Conservation (phyloP, 1,284 basidiomycete genomes). For the Rhizopogon parksii region DNA sequence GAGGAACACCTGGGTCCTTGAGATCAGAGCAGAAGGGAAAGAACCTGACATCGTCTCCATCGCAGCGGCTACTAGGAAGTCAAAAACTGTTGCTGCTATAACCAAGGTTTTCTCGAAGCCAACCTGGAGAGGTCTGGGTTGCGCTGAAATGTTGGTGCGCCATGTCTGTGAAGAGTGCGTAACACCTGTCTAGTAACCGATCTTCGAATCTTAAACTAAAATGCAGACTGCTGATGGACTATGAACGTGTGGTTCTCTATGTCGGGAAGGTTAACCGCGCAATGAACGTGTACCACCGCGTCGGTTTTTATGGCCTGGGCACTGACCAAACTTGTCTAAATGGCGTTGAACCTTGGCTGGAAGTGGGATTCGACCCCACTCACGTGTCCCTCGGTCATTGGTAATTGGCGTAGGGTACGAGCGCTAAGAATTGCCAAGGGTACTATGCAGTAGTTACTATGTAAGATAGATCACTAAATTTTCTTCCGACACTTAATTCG, state of each 20-base stretch:
- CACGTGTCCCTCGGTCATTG: conserved; percentile 40
- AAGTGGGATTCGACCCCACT: conserved; percentile 41
- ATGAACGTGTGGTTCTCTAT: conserved; percentile 41
- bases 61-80: conserved; percentile 44
- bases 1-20: conserved; percentile 55
- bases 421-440: background rate
- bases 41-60: conserved; percentile 48
- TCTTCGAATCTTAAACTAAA: conserved; percentile 5
- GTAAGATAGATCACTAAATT: background rate
- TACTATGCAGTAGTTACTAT: background rate
- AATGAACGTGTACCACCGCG: conserved; percentile 38
- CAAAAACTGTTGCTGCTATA: conserved; percentile 35
- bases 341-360: conserved; percentile 40
- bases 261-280: conserved; percentile 35
- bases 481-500: background rate
- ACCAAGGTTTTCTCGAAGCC: conserved; percentile 44
- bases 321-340: conserved; percentile 17
- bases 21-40: conserved; percentile 25
- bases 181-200: background rate
- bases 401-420: conserved; percentile 24
- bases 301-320: conserved; percentile 42
- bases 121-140: conserved; percentile 34
- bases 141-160: conserved; percentile 39
- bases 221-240: conserved; percentile 28
- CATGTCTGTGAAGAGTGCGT: conserved; percentile 35